Evolutionary conservation across 345 rosid species (phyloP), one percentile per base, ranked within the genome.

Genomic region (Citrus australasica): DNA sequence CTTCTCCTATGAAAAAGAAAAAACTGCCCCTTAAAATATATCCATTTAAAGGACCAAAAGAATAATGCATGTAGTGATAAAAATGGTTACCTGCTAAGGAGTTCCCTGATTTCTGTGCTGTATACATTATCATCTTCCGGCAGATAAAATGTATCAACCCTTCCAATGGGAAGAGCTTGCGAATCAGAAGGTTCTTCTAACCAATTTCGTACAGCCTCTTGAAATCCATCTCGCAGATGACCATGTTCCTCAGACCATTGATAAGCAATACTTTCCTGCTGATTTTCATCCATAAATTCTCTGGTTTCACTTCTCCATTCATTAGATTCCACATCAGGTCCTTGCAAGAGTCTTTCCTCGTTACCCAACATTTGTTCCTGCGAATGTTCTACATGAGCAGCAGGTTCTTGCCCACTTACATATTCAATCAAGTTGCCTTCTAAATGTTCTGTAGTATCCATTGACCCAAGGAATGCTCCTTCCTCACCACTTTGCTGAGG

Each of bases 91-190:
- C 99, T 92, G 86, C 88, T 91, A 25, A 90, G 80, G 64, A 95
- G 94, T 78, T 95, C 97, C 86, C 97, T 88, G 74, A 95, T 89
- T 81, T 95, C 99, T 75, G 65, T 79, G 79, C 81, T 88, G 48
- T 88, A 82, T 63, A 82, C 96, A 75, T 90, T 87, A 77, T 88
- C 97, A 76, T 92, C 94, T 73, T 88, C 92, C 48, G 81, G 86
- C 33, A 84, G 76, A 88, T 90, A 88, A 81, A 84, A 87, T 66
- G 91, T 66, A 80, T 78, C 83, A 56, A 80, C 73, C 82, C 92
- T 91, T 71, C 83, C 90, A 74, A 71, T 75, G 2, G 88, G 77
- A 82, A 79, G 81, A 63, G 81, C 80, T 63, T 83, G 90, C 72
- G 69, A 87, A 80, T 88, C 82, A 78, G 87, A 84, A 85, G 90